Conservation (phyloP, 805 yeast species). For the Candida arabinofermentans region DNA sequence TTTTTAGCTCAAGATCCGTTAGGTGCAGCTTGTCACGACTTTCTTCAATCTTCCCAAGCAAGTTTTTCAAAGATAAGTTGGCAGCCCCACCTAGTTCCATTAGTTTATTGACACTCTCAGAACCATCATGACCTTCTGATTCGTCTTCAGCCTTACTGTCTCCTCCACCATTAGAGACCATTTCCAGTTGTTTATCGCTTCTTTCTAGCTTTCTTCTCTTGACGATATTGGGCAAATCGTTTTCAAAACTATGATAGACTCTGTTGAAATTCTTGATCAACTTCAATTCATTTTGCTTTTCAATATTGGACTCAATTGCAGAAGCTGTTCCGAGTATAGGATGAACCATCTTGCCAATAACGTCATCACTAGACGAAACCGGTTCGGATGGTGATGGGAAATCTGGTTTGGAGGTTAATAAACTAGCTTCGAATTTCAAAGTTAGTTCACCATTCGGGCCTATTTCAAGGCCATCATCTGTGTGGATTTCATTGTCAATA, state of each 20-base stretch:
- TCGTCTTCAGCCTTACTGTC: slow-evolving; percentile 13
- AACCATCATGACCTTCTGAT: slow-evolving; percentile 15
- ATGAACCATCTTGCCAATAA: slow-evolving; percentile 32
- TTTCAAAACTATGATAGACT: slow-evolving; percentile 72
- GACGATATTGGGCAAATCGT: slow-evolving; percentile 68
- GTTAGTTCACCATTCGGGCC: slow-evolving; percentile 15
- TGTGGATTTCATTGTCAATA: neutral
- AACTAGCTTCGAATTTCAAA: slow-evolving; percentile 14
- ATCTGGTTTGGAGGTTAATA: slow-evolving; percentile 25
- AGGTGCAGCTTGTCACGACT: slow-evolving; percentile 71
- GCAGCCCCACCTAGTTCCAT: slow-evolving; percentile 58
- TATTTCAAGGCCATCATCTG: neutral
- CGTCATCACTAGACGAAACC: slow-evolving; percentile 26
- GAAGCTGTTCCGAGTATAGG: slow-evolving; percentile 34
- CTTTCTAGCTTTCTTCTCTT: slow-evolving; percentile 76
- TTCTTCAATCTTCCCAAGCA: slow-evolving; percentile 72
- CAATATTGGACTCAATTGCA: slow-evolving; percentile 40
- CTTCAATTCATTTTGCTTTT: slow-evolving; percentile 32
- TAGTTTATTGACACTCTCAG: slow-evolving; percentile 25
- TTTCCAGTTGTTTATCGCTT: slow-evolving; percentile 66
- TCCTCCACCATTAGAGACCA: slow-evolving; percentile 25
- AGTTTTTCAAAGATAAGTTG: slow-evolving; percentile 71
- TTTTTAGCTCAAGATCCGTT: slow-evolving; percentile 79
- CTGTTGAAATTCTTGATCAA: slow-evolving; percentile 63
- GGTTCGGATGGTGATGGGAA: slow-evolving; percentile 27